phyloP scores from a whole-genome alignment of 78 protist species.

The Thecamonas trahens region DNA sequence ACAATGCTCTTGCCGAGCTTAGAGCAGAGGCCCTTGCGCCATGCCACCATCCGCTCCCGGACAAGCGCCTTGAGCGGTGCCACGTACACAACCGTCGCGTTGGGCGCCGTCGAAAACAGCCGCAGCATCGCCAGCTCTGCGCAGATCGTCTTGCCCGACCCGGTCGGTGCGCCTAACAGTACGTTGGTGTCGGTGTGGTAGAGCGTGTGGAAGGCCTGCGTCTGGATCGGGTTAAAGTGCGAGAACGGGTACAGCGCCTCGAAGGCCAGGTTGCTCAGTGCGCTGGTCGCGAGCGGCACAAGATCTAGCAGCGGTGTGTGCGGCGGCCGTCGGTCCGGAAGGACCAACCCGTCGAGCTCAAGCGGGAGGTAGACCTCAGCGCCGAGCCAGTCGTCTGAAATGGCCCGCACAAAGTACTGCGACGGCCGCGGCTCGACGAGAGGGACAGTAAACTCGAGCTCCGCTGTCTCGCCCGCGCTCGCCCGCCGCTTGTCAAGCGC shows the following conservation, averaged over 20 bases:
- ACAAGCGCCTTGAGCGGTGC: conserved; percentile 76
- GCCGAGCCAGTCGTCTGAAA: conserved; percentile 88
- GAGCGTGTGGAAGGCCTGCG: conserved; percentile 86
- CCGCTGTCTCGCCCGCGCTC: not conserved
- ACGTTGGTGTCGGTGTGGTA: conserved; percentile 92
- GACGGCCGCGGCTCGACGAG: conserved; percentile 81
- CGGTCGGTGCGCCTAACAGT: conserved; percentile 98
- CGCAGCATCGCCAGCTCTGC: conserved; percentile 96
- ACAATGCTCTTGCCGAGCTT: conserved; percentile 71
- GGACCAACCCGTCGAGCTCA: conserved; percentile 61
- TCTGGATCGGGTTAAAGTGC: conserved; percentile 98
- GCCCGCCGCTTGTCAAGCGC: conserved; percentile 41
- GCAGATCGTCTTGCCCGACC: conserved; percentile 93
- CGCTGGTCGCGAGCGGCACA: conserved; percentile 80
- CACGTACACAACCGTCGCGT: not conserved
- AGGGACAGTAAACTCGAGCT: conserved; percentile 73
- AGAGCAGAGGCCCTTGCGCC: conserved; percentile 67
- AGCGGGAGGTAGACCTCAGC: conserved; percentile 59
- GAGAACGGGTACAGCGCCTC: conserved; percentile 65
- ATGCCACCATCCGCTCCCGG: conserved; percentile 94
- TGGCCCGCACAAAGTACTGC: conserved; percentile 78
- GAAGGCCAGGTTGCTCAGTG: conserved; percentile 47
- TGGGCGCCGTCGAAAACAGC: conserved; percentile 33
- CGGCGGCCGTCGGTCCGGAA: conserved; percentile 82
- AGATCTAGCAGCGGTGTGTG: conserved; percentile 90